These are phyloP conservation scores for Eucalyptus viminalis DNA, from an alignment of 345 rosid species.

Conservation along the genomic window DNA sequence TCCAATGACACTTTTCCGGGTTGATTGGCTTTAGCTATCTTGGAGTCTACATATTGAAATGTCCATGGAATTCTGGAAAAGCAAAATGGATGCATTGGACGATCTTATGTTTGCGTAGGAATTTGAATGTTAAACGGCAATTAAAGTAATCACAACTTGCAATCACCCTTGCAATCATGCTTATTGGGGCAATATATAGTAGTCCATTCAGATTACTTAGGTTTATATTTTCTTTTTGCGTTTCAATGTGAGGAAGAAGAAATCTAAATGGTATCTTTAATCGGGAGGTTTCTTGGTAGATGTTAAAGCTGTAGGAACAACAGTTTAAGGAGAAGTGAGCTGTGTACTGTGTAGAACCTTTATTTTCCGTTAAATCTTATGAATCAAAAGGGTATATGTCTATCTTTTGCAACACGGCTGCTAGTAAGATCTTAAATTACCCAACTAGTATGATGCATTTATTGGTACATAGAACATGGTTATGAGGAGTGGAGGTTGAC, in stretches of 20 bases:
- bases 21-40: too few species aligned
- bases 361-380: too few species aligned
- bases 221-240: background rate
- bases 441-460: too few species aligned
- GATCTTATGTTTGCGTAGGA: background rate
- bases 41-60: too few species aligned
- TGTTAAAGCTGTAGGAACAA: background rate
- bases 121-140: background rate
- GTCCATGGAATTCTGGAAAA: too few species aligned
- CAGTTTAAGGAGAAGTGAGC: constrained; percentile 61
- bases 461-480: too few species aligned
- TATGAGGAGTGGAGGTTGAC: too few species aligned
- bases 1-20: too few species aligned
- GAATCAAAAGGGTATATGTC: background rate
- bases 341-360: constrained; percentile 26
- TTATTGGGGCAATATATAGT: background rate
- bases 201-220: background rate
- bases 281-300: background rate
- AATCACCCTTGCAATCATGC: background rate
- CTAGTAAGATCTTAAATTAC: too few species aligned
- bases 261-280: background rate
- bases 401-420: background rate
- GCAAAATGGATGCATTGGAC: too few species aligned
- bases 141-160: background rate
- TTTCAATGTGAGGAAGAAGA: background rate